Base-by-base conservation (phyloP, 106 monocot species). In the Amphibolis antarctica region DNA sequence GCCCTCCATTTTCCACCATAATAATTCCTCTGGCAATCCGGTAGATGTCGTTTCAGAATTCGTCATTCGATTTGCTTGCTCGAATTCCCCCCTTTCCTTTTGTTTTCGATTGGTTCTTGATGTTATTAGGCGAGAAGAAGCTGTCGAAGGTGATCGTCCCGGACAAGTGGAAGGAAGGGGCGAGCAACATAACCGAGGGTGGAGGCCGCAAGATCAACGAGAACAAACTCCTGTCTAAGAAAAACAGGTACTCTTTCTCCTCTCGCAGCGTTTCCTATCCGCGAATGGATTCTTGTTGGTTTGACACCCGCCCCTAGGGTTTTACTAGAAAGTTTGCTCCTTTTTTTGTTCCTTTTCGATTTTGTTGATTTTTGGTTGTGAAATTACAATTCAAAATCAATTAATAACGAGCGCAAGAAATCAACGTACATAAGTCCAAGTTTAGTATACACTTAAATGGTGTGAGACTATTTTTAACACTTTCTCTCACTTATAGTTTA, bases 101-200 rank as follows among this genome's bases (percentile, higher is more conserved):
- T 26, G 17, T 58, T 36, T 25, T 47, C 23, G 25, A 59, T 29
- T 31, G 28, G 46, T 52, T 60, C 21, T 42, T 53, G 22, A 3
- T 23, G 14, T 19, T n/a, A 66, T 18, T 76, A 98, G 98, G 98
- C 75, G 89, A 98, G 87, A 98, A 98, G 85, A 98, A 98, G 63
- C 72, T 98, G 24, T 68, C 77, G 63, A 98, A 98, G 78, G 98
- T 98, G 69, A 98, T 98, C 79, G 98, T 98, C 14, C 98, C 98
- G 18, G 98, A 98, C 70, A 98, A 98, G 77, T 98, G 98, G 98
- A 98, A 98, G 80, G 98, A 87, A 66, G 98, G 98, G 15, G 98
- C 98, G 22, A 98, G 91, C 85, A 98, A 98, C 74, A 91, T 87
- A 28, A 87, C 79, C 44, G 98, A 98, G 57, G 68, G 84, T 66